phyloP scores from a whole-genome alignment of 108 stramenopile genomes.

The Pelagomonas calceolata region DNA sequence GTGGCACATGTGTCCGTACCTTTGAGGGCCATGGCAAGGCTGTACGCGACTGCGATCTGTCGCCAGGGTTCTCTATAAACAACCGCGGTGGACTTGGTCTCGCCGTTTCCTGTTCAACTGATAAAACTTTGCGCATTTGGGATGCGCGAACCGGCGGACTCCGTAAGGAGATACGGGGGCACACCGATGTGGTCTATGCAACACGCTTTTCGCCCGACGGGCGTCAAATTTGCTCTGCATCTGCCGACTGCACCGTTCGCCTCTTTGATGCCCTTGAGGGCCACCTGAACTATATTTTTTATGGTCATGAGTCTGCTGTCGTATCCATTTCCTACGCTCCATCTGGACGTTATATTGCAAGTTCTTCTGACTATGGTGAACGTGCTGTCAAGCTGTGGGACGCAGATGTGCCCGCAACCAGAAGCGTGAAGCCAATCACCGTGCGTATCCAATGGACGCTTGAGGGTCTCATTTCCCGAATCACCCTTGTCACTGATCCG shows the following conservation, averaged over 20 bases:
- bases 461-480: neutral
- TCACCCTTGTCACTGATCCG: neutral
- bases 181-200: constrained; percentile 10
- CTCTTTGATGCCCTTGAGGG: constrained; percentile 8
- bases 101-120: neutral
- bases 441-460: neutral
- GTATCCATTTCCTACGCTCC: neutral
- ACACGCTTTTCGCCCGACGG: constrained; percentile 1
- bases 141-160: constrained; percentile 1
- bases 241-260: constrained; percentile 10
- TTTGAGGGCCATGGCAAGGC: constrained; percentile 14
- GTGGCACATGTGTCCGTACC: neutral
- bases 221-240: neutral
- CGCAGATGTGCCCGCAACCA: neutral
- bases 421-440: neutral
- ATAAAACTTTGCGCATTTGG: constrained; percentile 10
- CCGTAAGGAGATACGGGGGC: neutral
- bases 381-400: constrained; percentile 2
- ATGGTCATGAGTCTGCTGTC: constrained; percentile 5
- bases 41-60: constrained; percentile 7
- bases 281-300: constrained; percentile 7
- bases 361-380: constrained; percentile 6
- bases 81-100: neutral
- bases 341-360: constrained; percentile 1
- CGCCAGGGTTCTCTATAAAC: constrained; percentile 11